Evolutionary conservation across 2,329 filamentous ascomycete genomes (phyloP).

Genomic region (Davidsoniella neocaledoniae): DNA sequence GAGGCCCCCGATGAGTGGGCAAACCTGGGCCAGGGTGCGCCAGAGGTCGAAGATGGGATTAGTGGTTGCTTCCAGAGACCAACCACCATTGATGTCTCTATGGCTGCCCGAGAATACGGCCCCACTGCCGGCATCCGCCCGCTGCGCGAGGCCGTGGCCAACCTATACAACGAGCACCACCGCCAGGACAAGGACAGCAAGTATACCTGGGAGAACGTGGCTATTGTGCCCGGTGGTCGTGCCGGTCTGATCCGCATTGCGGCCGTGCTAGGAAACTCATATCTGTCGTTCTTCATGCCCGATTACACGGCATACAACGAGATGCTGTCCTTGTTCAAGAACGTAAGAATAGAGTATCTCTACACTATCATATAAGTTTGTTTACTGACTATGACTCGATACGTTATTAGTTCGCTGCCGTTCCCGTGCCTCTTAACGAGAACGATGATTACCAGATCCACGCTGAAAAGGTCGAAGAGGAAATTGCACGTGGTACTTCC

Average conservation of each 20-base stretch:
- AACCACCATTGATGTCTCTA: slow-evolving; percentile 57
- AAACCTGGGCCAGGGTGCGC: slow-evolving; percentile 85
- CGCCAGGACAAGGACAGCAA: slow-evolving; percentile 71
- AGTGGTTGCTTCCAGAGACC: slow-evolving; percentile 76
- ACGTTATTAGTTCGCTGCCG: slow-evolving; percentile 54
- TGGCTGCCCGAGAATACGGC: slow-evolving; percentile 73
- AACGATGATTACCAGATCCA: slow-evolving; percentile 87
- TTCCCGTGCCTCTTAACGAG: slow-evolving; percentile 69
- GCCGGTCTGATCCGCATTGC: slow-evolving; percentile 90
- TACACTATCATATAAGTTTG: too few relatives aligned
- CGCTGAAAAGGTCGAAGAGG: slow-evolving; percentile 79
- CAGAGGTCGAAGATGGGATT: slow-evolving; percentile 87
- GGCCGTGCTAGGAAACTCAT: slow-evolving; percentile 81
- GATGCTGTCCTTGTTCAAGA: slow-evolving; percentile 90
- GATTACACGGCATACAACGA: slow-evolving; percentile 97
- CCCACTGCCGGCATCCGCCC: slow-evolving; percentile 90
- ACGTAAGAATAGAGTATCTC: slow-evolving; percentile 33
- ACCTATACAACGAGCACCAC: slow-evolving; percentile 85
- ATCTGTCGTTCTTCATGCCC: slow-evolving; percentile 84
- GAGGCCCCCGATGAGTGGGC: slow-evolving; percentile 76
- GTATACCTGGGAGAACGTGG: slow-evolving; percentile 96
- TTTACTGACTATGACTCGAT: background rate
- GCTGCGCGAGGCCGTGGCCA: slow-evolving; percentile 73
- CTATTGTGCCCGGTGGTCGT: slow-evolving; percentile 83
- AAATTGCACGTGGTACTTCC: slow-evolving; percentile 69